Conservation (phyloP, 1,284 basidiomycete species). For the Marasmius oreades region DNA sequence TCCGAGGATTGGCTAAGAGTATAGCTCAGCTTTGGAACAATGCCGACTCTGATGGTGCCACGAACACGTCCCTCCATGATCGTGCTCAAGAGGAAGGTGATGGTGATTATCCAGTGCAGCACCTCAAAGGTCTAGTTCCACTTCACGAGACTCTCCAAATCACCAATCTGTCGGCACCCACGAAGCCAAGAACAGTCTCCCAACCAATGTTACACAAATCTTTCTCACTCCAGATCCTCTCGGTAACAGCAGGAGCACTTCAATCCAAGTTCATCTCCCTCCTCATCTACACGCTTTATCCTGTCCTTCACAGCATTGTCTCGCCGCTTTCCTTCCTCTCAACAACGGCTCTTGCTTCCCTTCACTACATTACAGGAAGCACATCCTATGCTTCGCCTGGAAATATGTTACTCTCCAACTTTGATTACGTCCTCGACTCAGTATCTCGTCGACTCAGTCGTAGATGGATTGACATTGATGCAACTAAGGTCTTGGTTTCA, state of each 20-base stretch:
- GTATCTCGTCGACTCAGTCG: constrained; percentile 78
- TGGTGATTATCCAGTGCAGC: constrained; percentile 36
- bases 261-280: constrained; percentile 65
- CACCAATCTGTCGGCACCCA: constrained; percentile 20
- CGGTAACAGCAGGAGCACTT: constrained; percentile 64
- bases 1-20: constrained; percentile 56
- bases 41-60: constrained; percentile 22
- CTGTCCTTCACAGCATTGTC: constrained; percentile 77
- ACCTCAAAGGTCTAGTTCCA: constrained; percentile 49
- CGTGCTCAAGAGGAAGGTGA: constrained; percentile 26
- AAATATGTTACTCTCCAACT: constrained; percentile 86
- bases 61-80: constrained; percentile 20
- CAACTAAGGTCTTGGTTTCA: constrained; percentile 75
- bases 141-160: constrained; percentile 43
- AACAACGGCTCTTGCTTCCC: constrained; percentile 64
- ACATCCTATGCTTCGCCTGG: constrained; percentile 81
- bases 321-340: constrained; percentile 67
- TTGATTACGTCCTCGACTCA: constrained; percentile 90
- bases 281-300: constrained; percentile 81
- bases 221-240: constrained; percentile 69
- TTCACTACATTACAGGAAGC: constrained; percentile 64
- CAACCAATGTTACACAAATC: constrained; percentile 57
- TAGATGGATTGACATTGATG: constrained; percentile 74
- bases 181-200: constrained; percentile 18
- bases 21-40: constrained; percentile 73